phyloP scores from a whole-genome alignment of 108 stramenopile genomes.

The Nannochloropsis granulata region DNA sequence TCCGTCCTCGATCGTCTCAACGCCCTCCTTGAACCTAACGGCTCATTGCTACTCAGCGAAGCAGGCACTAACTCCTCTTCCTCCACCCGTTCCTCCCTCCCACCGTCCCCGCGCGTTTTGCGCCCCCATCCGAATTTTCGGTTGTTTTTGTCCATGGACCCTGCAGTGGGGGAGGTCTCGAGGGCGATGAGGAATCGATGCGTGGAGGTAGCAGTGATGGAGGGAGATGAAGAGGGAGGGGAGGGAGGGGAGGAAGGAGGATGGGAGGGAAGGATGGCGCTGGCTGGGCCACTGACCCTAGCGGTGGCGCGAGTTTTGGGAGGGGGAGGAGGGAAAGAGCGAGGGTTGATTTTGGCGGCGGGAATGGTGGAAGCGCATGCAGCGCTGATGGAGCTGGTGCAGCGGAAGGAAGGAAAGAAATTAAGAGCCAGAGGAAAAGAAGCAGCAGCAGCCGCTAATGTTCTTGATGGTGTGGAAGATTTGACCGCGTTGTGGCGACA shows the following conservation, averaged over 20 bases:
- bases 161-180: conserved; percentile 70
- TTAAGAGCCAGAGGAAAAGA: no score
- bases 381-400: background rate
- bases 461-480: background rate
- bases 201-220: conserved; percentile 58
- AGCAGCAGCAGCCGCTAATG: background rate
- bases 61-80: conserved; percentile 47
- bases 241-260: background rate
- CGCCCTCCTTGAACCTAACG: conserved; percentile 79
- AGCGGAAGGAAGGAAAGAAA: background rate
- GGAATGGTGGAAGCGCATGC: background rate
- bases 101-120: conserved; percentile 48
- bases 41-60: conserved; percentile 78
- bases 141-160: conserved; percentile 79
- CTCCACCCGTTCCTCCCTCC: background rate
- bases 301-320: background rate
- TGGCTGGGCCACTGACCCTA: background rate
- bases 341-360: background rate
- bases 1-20: conserved; percentile 93
- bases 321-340: background rate
- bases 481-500: background rate
- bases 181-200: conserved; percentile 99
- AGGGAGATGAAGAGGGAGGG: background rate
- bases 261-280: background rate
- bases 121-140: conserved; percentile 82